Evolutionary conservation across 805 yeast genomes (phyloP), one percentile per base, ranked within the genome.

Genomic region (Danielia reshetovae): DNA sequence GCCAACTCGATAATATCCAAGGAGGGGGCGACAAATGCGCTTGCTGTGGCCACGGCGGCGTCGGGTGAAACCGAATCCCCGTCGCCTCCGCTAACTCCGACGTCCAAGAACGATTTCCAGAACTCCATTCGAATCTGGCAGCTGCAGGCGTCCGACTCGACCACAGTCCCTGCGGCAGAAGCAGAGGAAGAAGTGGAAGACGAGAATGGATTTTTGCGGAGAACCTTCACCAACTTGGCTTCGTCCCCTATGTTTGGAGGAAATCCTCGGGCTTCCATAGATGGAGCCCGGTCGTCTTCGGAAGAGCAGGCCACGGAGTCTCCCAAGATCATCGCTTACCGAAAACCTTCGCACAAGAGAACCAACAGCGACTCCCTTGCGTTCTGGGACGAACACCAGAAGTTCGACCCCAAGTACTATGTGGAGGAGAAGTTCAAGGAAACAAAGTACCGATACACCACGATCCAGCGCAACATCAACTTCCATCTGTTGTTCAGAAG

Each of bases 401-500:
- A 38, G 17, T 58, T 25, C 36, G 77, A 74, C 45, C 50, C 62
- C 4, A 70, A 62, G 35, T 50, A 73, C 6, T 83, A 81, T 49
- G 68, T 69, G 5, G 80, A 75, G 34, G 86, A 81, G 44, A 69
- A 63, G 40, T 81, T 63, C 48, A 59, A 70, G 22, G 77, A 72
- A 40, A 77, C 90, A 0, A 66, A 60, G 10, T 81, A 76, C 51
- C 67, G 79, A 34, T 84, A 70, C 51, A 87, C 96, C 1, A 63
- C 79, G 2, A 68, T 68, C 35, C 49, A 51, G 32, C 42, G 55
- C 15, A 61, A 88, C 51, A 63, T 70, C 4, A 95, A 85, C 24
- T 93, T 87, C 56, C 97, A 88, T 59, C 72, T 67, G 25, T 47
- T 81, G 2, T 93, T 90, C 65, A 70, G 77, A 36, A 68, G 79